Conservation (phyloP, 306 rosid genomes). For the Quercus suber region DNA sequence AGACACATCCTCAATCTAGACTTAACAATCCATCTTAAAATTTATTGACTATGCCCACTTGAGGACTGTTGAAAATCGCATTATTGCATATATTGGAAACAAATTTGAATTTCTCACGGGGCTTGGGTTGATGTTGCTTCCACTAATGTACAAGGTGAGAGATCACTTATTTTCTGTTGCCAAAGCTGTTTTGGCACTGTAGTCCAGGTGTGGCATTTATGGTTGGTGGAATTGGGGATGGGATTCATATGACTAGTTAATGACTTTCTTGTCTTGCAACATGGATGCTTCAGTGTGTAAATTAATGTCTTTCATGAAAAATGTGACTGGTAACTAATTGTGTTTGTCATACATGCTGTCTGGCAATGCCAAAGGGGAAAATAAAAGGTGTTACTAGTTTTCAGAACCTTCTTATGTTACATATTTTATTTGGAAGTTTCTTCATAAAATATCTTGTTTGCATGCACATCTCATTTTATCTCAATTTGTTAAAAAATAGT, state of each 20-base stretch:
- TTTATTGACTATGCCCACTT: not conserved
- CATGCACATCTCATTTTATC: not conserved
- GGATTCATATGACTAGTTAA: not conserved
- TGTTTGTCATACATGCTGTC: not conserved
- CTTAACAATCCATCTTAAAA: not conserved
- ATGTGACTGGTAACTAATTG: not conserved
- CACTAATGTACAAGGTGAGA: not conserved
- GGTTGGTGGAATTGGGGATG: not conserved
- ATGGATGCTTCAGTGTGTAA: not conserved
- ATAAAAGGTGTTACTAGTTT: not conserved
- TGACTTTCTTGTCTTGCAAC: not conserved
- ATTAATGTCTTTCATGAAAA: not conserved
- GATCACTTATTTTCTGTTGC: not conserved
- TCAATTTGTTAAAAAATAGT: not conserved
- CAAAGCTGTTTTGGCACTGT: not conserved
- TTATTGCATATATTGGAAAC: not conserved
- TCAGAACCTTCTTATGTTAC: not conserved
- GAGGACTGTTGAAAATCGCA: not conserved
- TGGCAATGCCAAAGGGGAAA: not conserved
- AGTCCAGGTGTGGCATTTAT: not conserved
- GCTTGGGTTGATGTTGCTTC: not conserved
- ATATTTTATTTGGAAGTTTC: not conserved
- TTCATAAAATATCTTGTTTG: not conserved
- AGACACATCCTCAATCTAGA: not conserved
- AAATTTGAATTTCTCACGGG: not conserved